Base-by-base conservation (phyloP, 2,329 filamentous ascomycete species). In the Graphiopsis chlorocephala region DNA sequence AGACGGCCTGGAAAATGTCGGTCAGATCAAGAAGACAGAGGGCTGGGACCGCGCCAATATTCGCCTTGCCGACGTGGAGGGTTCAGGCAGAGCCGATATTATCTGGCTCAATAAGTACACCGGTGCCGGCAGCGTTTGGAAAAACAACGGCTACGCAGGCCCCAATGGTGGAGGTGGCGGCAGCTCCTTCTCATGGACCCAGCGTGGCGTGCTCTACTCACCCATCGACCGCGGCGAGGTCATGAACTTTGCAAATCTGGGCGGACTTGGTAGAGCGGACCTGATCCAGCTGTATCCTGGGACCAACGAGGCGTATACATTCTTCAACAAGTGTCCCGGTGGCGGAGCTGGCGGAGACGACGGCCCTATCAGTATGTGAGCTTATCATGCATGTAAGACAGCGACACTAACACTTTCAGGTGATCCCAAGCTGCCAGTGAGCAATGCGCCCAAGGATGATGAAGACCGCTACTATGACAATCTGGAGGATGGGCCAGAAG, bases 21-120 rank as follows among this genome's bases (percentile, higher is more conserved):
- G 52, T 17, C 62, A 64, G 23, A 35, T 64, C 28, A 64, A 64
- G 45, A 28, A 52, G 20, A 31, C 35, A 4, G 62, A 64, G 15
- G 62, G 62, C 17, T 48, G 38, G 48, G 62, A 64, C n/a, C 35
- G 62, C 1, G 62, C 53, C 53, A 64, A 64, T 12, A 15, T 64
- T 14, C 25, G 62, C 29, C 47, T 64, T 7, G 62, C 52, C 3
- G 53, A 64, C 17, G 53, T 64, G 12, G 53, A 64, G 23, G 20
- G 15, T 8, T 25, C 23, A 0, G 62, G 62, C 4, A 59, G 62
- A 59, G 62, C 52, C 1, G 62, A 64, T 6, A 53, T 53, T 25
- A 53, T 53, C 48, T 53, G 48, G 48, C 48, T 53, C 48, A 53
- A 53, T 25, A 53, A 53, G 15, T 53, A 53, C 26, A 53, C 48